These are phyloP conservation scores for Sporothrix globosa DNA, from an alignment of 2,329 filamentous ascomycete species.

Conservation along the genomic window DNA sequence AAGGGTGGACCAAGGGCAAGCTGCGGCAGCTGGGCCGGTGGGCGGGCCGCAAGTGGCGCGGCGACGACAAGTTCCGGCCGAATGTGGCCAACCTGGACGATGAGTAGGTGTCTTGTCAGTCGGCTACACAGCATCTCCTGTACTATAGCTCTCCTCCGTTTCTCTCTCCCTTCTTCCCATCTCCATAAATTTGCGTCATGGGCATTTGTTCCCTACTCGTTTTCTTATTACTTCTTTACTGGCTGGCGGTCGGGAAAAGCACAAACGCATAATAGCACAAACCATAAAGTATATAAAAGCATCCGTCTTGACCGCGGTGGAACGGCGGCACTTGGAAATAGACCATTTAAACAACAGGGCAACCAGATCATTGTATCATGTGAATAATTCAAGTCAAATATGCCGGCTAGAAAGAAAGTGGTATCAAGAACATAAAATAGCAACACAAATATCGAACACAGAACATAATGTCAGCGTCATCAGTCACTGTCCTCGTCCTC, in stretches of 20 bases:
- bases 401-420: neutral
- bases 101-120: neutral
- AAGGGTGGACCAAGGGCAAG: slow-evolving; percentile 68
- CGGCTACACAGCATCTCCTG: neutral
- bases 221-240: neutral
- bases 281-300: slow-evolving; percentile 10
- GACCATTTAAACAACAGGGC: neutral
- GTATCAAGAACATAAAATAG: slow-evolving; percentile 8
- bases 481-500: slow-evolving; percentile 12
- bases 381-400: neutral
- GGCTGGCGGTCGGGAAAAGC: slow-evolving; percentile 16
- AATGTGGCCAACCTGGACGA: slow-evolving; percentile 38
- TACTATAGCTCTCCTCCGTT: neutral
- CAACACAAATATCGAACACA: neutral
- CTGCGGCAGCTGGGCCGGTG: slow-evolving; percentile 58
- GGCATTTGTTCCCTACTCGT: neutral
- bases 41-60: slow-evolving; percentile 49
- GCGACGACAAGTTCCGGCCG: slow-evolving; percentile 47
- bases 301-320: neutral
- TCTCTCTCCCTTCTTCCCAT: neutral
- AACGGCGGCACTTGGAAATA: neutral
- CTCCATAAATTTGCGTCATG: neutral
- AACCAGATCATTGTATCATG: neutral
- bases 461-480: neutral
- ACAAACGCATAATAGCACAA: no score